These are phyloP conservation scores for Acanthamoeba culbertsoni DNA, from an alignment of 208 protist genomes.

Conservation along the genomic window DNA sequence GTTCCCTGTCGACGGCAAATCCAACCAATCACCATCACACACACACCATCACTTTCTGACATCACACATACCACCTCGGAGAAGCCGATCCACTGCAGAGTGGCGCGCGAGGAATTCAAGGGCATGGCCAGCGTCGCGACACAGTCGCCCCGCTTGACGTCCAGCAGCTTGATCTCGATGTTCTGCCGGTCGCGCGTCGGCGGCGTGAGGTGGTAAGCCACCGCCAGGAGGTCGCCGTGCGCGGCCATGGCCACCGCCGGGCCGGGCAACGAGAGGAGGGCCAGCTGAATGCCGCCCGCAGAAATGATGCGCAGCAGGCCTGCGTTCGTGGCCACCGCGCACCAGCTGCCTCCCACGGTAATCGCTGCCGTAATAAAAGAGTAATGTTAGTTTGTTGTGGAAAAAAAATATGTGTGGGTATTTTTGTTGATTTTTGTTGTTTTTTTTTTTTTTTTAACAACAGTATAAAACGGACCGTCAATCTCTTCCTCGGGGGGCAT, in stretches of 20 bases:
- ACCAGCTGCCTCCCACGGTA: not conserved
- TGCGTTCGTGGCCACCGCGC: not conserved
- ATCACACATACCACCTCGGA: not conserved
- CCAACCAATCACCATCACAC: too few relatives aligned
- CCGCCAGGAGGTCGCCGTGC: not conserved
- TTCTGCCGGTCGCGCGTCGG: not conserved
- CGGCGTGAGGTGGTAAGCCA: constrained; percentile 6
- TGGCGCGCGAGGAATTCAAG: not conserved
- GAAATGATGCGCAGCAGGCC: not conserved
- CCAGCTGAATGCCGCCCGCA: not conserved
- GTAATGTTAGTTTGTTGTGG: not conserved
- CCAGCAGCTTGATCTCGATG: not conserved
- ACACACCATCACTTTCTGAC: too few relatives aligned
- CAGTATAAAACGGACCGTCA: not conserved
- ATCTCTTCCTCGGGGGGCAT: not conserved
- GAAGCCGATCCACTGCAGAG: not conserved
- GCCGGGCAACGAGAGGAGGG: not conserved
- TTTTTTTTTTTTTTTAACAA: not conserved
- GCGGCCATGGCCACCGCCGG: not conserved
- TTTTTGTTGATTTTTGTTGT: not conserved
- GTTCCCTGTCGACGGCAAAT: too few relatives aligned
- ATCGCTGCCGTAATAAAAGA: not conserved
- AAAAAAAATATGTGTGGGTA: not conserved
- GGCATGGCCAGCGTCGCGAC: not conserved
- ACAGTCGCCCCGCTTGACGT: not conserved